Evolutionary conservation across 1,139 yeast genomes (phyloP).

Genomic region (Candida anutae): DNA sequence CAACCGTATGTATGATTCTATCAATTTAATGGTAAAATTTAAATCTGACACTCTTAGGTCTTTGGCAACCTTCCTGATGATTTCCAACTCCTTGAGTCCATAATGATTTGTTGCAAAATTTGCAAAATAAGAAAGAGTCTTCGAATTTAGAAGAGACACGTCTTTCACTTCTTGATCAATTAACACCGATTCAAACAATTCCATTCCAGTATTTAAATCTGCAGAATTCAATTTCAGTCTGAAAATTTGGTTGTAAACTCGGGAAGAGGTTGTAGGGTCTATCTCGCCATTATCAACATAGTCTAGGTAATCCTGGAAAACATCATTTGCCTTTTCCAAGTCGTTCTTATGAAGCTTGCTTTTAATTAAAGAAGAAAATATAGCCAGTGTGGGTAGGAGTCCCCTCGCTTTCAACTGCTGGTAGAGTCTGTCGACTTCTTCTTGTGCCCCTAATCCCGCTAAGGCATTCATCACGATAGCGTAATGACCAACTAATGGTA

Average conservation of each 20-base stretch:
- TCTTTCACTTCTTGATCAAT: constrained; percentile 10
- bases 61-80: constrained; percentile 13
- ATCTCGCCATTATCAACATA: constrained; percentile 8
- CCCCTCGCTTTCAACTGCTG: constrained; percentile 39
- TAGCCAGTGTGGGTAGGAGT: constrained; percentile 39
- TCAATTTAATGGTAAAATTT: constrained; percentile 10
- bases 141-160: constrained; percentile 13
- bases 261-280: constrained; percentile 25
- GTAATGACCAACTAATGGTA: constrained; percentile 55
- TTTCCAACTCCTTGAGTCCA: constrained; percentile 17
- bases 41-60: constrained; percentile 9
- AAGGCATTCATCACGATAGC: constrained; percentile 58
- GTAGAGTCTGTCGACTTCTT: constrained; percentile 47
- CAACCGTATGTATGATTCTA: constrained; percentile 21
- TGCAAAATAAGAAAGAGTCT: constrained; percentile 11
- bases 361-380: constrained; percentile 43
- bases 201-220: constrained; percentile 30
- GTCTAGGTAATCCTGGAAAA: constrained; percentile 14
- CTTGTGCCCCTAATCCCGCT: constrained; percentile 48
- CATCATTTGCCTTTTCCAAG: constrained; percentile 26
- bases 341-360: constrained; percentile 41
- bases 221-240: constrained; percentile 28
- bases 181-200: constrained; percentile 30
- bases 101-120: constrained; percentile 16
- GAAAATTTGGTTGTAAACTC: constrained; percentile 35